A percentile compares a stretch with the other conserved stretches of the same genome.
Conservation (phyloP, 2,329 filamentous ascomycete genomes). For the Trichoderma arundinaceum region DNA sequence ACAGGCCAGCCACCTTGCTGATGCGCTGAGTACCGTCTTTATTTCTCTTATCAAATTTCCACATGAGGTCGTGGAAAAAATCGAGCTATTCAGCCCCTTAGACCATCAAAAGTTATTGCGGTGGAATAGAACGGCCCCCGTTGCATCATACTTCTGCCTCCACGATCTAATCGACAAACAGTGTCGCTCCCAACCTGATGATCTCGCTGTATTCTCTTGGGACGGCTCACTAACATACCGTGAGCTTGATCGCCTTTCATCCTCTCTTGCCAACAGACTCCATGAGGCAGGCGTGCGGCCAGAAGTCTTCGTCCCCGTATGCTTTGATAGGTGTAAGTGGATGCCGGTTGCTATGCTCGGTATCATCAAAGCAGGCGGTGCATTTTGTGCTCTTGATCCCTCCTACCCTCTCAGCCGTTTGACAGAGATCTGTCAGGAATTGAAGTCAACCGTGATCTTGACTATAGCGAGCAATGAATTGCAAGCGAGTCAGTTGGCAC, state of each 20-base stretch:
- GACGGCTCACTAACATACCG: not conserved
- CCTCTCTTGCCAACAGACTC: not conserved
- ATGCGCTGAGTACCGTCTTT: too few species aligned
- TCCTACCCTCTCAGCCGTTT: not conserved
- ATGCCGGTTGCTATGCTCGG: not conserved
- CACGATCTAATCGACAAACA: not conserved
- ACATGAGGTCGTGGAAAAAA: too few species aligned
- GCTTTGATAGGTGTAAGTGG: not conserved
- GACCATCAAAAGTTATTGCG: too few species aligned
- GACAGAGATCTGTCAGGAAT: not conserved
- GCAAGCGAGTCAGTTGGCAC: not conserved
- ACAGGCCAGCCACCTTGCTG: too few species aligned
- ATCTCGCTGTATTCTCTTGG: not conserved
- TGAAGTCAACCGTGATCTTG: not conserved
- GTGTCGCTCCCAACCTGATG: not conserved
- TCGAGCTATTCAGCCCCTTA: too few species aligned
- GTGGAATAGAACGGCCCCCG: too few species aligned
- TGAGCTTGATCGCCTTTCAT: not conserved
- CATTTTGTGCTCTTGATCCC: not conserved
- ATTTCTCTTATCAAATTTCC: too few species aligned
- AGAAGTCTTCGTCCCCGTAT: not conserved
- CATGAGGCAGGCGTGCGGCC: not conserved
- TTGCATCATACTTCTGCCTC: not conserved
- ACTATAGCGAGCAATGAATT: not conserved
- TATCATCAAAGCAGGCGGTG: not conserved